These are phyloP conservation scores for Phoma herbarum DNA, from an alignment of 2,329 filamentous ascomycete genomes.

Conservation along the genomic window DNA sequence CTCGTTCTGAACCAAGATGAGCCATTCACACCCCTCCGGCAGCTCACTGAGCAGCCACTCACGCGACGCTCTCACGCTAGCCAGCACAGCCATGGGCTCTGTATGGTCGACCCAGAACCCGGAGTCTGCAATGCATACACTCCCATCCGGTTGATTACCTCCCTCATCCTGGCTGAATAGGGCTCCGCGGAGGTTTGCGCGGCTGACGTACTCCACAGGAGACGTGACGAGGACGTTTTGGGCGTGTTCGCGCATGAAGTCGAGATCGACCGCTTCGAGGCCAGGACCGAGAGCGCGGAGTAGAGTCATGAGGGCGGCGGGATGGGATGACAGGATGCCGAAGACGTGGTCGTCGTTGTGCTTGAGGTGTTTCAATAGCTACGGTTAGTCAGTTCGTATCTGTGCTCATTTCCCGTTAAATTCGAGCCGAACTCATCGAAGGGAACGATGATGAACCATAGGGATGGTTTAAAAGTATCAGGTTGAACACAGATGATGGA, in stretches of 20 bases:
- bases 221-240: background rate
- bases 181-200: background rate
- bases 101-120: background rate
- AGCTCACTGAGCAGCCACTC: background rate
- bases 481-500: too few species aligned
- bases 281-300: background rate
- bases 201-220: background rate
- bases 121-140: background rate
- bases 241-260: background rate
- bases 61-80: background rate
- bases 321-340: background rate
- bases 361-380: background rate
- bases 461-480: too few species aligned
- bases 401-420: too few species aligned
- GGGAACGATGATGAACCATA: too few species aligned
- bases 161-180: background rate
- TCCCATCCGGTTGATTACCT: background rate
- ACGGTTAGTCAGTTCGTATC: background rate
- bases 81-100: background rate
- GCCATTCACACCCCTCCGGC: background rate
- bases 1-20: background rate
- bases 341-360: background rate
- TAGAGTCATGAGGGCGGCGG: background rate
- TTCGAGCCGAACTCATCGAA: too few species aligned
- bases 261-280: background rate